Conservation (phyloP, 1,284 basidiomycete species). For the Anthracocystis walkeri region DNA sequence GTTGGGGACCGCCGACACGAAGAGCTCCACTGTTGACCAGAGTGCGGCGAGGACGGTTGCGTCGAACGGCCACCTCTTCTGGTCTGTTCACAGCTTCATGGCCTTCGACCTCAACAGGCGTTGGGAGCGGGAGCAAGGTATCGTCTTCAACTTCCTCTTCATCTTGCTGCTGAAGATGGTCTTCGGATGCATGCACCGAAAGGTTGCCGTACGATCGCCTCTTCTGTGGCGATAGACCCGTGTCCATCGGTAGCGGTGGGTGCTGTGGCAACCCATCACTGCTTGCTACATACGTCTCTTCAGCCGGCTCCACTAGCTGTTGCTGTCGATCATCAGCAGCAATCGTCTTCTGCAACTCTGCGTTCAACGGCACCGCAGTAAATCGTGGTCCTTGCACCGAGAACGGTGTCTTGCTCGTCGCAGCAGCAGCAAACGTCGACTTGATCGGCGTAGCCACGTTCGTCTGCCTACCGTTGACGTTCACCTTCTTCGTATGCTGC, state of each 20-base stretch:
- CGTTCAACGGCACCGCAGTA: conserved; percentile 25
- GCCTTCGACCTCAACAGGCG: not conserved
- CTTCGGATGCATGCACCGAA: conserved; percentile 35
- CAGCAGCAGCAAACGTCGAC: conserved; percentile 1
- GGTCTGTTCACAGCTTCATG: not conserved
- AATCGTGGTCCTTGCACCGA: conserved; percentile 24
- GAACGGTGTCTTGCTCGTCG: conserved; percentile 24
- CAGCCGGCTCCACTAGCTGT: conserved; percentile 1
- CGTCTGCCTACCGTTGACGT: not conserved
- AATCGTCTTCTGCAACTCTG: conserved; percentile 24
- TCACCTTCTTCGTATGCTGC: not conserved
- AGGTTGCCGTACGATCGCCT: conserved; percentile 46
- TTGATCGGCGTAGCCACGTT: conserved; percentile 19
- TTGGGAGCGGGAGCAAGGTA: conserved; percentile 24
- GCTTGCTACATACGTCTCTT: conserved; percentile 14
- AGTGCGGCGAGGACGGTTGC: conserved; percentile 34
- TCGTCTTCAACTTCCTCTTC: conserved; percentile 22
- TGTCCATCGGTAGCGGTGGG: conserved; percentile 25
- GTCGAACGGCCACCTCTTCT: conserved; percentile 12
- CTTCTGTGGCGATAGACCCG: conserved; percentile 38
- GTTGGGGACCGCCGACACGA: conserved; percentile 3
- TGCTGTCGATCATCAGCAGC: not conserved
- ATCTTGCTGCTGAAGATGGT: not conserved
- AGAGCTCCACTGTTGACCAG: conserved; percentile 51
- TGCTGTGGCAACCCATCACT: conserved; percentile 13